phyloP scores from a whole-genome alignment of 2,329 filamentous ascomycete genomes.

The Chalaropsis thielavioides region DNA sequence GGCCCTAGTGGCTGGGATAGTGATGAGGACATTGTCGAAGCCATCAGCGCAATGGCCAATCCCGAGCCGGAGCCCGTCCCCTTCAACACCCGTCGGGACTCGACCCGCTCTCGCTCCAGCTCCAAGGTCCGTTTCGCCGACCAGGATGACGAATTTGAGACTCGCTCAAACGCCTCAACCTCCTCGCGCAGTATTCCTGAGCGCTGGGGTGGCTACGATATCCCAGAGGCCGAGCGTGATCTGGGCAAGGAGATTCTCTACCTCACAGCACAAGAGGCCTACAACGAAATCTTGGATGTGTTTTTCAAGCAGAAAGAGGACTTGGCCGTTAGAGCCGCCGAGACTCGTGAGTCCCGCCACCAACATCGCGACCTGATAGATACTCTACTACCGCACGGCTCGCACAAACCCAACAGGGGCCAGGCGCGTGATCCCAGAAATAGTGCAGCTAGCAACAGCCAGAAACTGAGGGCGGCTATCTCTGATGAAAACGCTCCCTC shows the following conservation, averaged over 20 bases:
- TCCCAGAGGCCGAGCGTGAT: slow-evolving; percentile 67
- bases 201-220: slow-evolving; percentile 65
- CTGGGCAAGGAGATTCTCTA: slow-evolving; percentile 81
- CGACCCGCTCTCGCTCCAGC: slow-evolving; percentile 52
- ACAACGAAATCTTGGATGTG: slow-evolving; percentile 80
- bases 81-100: slow-evolving; percentile 28
- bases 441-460: neutral
- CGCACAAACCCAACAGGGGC: neutral
- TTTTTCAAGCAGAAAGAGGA: slow-evolving; percentile 75
- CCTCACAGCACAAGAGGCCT: slow-evolving; percentile 78
- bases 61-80: slow-evolving; percentile 19
- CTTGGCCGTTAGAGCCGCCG: slow-evolving; percentile 51
- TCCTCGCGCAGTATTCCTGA: slow-evolving; percentile 60
- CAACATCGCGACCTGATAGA: slow-evolving; percentile 38
- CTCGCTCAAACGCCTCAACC: slow-evolving; percentile 55
- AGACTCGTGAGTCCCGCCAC: slow-evolving; percentile 47
- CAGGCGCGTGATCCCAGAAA: neutral
- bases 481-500: neutral
- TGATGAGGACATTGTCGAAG: slow-evolving; percentile 41
- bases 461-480: neutral
- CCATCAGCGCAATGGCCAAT: slow-evolving; percentile 24
- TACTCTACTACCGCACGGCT: slow-evolving; percentile 22
- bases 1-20: slow-evolving; percentile 38
- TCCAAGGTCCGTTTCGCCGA: slow-evolving; percentile 69
- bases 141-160: slow-evolving; percentile 52